These are phyloP conservation scores for Colletotrichum tropicale DNA, from an alignment of 2,329 filamentous ascomycete species.

Conservation along the genomic window DNA sequence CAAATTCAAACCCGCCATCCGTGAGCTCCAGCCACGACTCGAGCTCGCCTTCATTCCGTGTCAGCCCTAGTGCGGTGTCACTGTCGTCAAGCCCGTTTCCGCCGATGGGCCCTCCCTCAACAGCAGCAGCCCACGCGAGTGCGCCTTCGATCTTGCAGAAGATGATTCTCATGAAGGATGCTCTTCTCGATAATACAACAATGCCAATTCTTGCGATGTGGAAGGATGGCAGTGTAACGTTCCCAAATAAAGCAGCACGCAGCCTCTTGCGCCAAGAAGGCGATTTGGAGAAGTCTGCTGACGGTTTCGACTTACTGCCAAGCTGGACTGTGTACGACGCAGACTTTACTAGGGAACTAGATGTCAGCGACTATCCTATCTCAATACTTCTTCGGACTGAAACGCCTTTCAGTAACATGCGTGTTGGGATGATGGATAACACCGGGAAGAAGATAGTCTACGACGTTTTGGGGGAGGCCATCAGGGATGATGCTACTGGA, in stretches of 20 bases:
- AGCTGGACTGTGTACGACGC: conserved; percentile 68
- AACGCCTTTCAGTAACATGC: conserved; percentile 60
- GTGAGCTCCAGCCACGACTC: conserved; percentile 52
- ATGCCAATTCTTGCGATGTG: conserved; percentile 81
- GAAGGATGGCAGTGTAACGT: conserved; percentile 76
- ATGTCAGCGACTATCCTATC: conserved; percentile 69
- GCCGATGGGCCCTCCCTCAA: conserved; percentile 68
- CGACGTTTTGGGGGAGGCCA: conserved; percentile 70
- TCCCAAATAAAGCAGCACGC: conserved; percentile 72
- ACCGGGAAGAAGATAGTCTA: conserved; percentile 57
- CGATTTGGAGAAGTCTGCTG: conserved; percentile 41
- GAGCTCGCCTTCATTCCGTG: conserved; percentile 47
- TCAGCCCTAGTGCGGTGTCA: conserved; percentile 56
- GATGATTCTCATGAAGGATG: conserved; percentile 76
- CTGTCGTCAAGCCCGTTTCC: conserved; percentile 67
- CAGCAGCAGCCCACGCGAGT: conserved; percentile 55
- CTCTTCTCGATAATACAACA: conserved; percentile 74
- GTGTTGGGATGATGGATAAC: conserved; percentile 66
- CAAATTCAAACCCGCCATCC: conserved; percentile 50
- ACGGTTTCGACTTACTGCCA: conserved; percentile 61
- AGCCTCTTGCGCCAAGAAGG: conserved; percentile 51
- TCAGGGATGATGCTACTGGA: conserved; percentile 69
- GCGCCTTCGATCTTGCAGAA: conserved; percentile 74
- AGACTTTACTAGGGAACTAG: conserved; percentile 65
- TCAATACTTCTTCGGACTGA: conserved; percentile 66